phyloP scores from a whole-genome alignment of 2,329 filamentous ascomycete species.

The Emericellopsis atlantica region DNA sequence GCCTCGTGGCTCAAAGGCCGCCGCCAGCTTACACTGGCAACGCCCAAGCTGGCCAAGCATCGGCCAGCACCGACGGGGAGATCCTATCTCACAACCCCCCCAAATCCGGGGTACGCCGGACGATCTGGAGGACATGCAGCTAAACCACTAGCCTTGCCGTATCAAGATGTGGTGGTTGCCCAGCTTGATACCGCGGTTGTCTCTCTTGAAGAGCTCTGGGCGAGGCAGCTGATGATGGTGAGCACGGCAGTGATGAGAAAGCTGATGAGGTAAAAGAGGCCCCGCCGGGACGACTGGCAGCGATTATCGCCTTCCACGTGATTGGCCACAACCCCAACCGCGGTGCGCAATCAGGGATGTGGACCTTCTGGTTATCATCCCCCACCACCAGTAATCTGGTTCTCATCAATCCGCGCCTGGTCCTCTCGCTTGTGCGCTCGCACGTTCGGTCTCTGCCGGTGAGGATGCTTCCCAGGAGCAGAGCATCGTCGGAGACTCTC shows the following conservation, averaged over 20 bases:
- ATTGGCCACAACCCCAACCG: background rate
- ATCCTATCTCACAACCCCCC: constrained; percentile 1
- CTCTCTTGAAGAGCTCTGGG: background rate
- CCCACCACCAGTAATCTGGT: background rate
- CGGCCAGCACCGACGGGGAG: background rate
- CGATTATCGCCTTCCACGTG: background rate
- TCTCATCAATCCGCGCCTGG: too few species aligned
- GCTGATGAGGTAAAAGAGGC: background rate
- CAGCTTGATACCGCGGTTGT: background rate
- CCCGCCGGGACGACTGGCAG: background rate
- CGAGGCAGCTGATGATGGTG: too few species aligned
- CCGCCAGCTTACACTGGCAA: too few species aligned
- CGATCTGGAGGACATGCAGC: background rate
- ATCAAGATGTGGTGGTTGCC: background rate
- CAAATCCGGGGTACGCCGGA: constrained; percentile 1
- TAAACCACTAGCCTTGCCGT: background rate
- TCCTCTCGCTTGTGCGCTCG: too few species aligned
- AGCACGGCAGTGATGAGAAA: background rate
- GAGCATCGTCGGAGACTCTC: too few species aligned
- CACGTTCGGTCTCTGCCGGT: too few species aligned
- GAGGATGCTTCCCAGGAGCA: too few species aligned
- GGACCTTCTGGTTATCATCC: background rate
- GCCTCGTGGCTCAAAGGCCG: background rate
- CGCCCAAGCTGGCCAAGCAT: too few species aligned
- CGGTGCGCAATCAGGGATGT: background rate